These are phyloP conservation scores for Neonectria neomacrospora DNA, from an alignment of 2,329 filamentous ascomycete species.

Conservation along the genomic window DNA sequence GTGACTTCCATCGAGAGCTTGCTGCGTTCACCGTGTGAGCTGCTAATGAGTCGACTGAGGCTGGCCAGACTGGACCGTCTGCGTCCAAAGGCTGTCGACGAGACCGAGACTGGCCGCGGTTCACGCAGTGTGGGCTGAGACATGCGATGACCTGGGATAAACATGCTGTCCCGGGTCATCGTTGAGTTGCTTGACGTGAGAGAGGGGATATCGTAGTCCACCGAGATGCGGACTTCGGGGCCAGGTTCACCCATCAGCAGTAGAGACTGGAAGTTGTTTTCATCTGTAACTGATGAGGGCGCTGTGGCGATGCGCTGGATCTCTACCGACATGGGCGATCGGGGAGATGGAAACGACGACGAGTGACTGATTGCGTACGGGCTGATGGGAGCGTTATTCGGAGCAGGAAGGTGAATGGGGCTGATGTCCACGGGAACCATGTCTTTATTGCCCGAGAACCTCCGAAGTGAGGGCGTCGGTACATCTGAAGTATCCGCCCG, in stretches of 20 bases:
- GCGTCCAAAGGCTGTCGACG: conserved; percentile 70
- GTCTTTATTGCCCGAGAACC: conserved; percentile 56
- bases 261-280: conserved; percentile 75
- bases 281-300: conserved; percentile 78
- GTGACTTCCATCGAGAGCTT: conserved; percentile 77
- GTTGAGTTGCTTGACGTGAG: conserved; percentile 80
- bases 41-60: conserved; percentile 79
- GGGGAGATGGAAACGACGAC: conserved; percentile 76
- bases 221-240: conserved; percentile 76
- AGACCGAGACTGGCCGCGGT: conserved; percentile 71
- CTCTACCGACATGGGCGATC: conserved; percentile 76
- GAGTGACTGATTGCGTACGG: conserved; percentile 73
- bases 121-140: conserved; percentile 61
- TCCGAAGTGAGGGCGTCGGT: conserved; percentile 58
- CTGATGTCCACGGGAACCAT: conserved; percentile 63
- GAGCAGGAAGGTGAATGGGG: conserved; percentile 57
- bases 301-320: conserved; percentile 79
- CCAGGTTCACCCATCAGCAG: conserved; percentile 76
- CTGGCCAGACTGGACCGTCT: conserved; percentile 82
- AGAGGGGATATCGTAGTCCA: conserved; percentile 77
- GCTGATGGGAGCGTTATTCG: conserved; percentile 64
- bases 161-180: conserved; percentile 75
- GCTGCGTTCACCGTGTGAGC: conserved; percentile 78
- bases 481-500: conserved; percentile 53
- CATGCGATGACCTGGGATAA: conserved; percentile 57